Evolutionary conservation across 2,329 filamentous ascomycete genomes (phyloP), one percentile per base, ranked within the genome.

Genomic region (Juglanconis sp.): DNA sequence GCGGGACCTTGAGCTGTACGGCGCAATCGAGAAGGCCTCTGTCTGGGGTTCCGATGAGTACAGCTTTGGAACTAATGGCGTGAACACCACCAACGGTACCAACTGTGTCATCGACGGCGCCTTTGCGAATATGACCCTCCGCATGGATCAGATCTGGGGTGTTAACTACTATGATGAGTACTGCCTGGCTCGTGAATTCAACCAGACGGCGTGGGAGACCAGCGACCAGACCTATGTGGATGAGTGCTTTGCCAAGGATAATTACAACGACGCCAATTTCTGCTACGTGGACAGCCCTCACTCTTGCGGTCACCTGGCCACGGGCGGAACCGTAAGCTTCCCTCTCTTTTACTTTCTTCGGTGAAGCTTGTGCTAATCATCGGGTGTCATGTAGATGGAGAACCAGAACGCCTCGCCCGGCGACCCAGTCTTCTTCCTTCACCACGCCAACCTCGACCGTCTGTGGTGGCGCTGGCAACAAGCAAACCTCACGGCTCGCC

Each of bases 361-460:
- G 49, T 62, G 62, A 5, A 64, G 46, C 48, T 72, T 3, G 68
- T 71, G 50, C 65, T 71, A 66, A 66, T 69, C 66, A 66, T 57
- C 66, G 24, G 24, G 24, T 24, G 24, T 24, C 24, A 2, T 24
- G 24, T 24, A 24, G 24, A 24, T 71, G 69, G 69, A 68, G 72
- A 56, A 40, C 17, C 34, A 52, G 57, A 63, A 32, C 17, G 58
- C 55, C 50, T 59, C 55, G 56, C 66, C 68, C 1, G 24, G 81
- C 80, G 70, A 71, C 54, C 70, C 70, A 0, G 30, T 71, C 8
- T 72, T 72, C 57, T 72, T 67, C 47, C 62, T 71, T 2, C 70
- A 72, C 49, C 70, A 72, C 53, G 64, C 65, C 6, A 71, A 66
- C 48, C 47, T 72, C 4, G 71, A 72, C 44, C 66, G 60, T 13